Percentiles rank a stretch among this genome's conserved stretches.
phyloP scores from a whole-genome alignment of 179 eudicot species.

The Monotropa hypopitys region DNA sequence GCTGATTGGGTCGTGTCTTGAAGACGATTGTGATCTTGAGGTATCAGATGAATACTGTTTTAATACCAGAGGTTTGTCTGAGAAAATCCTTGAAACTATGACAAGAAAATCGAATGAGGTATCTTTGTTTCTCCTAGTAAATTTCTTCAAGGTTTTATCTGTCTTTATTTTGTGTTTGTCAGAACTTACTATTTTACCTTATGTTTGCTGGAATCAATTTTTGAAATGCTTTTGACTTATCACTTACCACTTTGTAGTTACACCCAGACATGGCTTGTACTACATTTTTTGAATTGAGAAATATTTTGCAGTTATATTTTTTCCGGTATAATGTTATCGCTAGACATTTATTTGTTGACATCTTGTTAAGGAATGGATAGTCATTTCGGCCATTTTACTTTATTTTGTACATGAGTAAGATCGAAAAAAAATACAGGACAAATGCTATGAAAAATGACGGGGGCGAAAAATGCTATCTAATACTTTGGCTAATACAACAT shows the following conservation, averaged over 20 bases:
- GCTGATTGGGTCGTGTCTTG: conserved; percentile 58
- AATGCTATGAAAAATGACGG: too few relatives aligned
- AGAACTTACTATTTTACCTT: background rate
- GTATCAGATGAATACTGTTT: conserved; percentile 60
- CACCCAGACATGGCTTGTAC: too few relatives aligned
- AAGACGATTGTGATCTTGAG: conserved; percentile 41
- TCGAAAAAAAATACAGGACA: too few relatives aligned
- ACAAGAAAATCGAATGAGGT: conserved; percentile 78
- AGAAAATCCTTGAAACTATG: conserved; percentile 68
- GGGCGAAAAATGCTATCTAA: too few relatives aligned
- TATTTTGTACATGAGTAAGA: too few relatives aligned
- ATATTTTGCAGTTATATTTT: too few relatives aligned
- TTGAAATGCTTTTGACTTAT: background rate
- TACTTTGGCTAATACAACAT: too few relatives aligned
- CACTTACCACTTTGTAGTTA: background rate
- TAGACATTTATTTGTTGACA: too few relatives aligned
- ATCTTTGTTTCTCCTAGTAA: conserved; percentile 6
- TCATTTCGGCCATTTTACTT: too few relatives aligned
- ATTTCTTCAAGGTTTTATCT: background rate
- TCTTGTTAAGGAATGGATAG: too few relatives aligned
- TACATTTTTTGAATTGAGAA: too few relatives aligned
- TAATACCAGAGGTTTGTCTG: conserved; percentile 53
- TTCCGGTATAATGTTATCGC: too few relatives aligned
- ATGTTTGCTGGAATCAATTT: background rate
- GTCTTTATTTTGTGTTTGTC: background rate